Base-by-base conservation (phyloP, 495 filamentous ascomycete species). In the Pyrenula massariospora region DNA sequence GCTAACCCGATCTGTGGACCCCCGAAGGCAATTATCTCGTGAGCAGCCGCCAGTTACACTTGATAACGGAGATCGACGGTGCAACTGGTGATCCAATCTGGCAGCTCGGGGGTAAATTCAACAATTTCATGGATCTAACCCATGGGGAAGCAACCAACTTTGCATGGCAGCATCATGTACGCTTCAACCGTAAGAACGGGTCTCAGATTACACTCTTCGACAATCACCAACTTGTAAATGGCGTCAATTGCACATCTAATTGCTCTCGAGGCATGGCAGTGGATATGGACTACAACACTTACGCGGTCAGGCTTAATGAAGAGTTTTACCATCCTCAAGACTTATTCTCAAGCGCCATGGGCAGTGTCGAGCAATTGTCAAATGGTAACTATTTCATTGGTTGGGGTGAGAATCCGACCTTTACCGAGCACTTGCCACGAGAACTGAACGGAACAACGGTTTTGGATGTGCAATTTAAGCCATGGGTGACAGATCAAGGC, bases 351-450 rank as follows among this genome's bases (percentile, higher is more conserved):
- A 66, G 66, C 12, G 77, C 70, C 0, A 73, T 77, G 57, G 80
- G 80, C 11, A 73, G 72, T 12, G 59, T 72, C 20, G 72, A 80
- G 60, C 25, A 72, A 5, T 65, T 80, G 0, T 60, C 62, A 3
- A 71, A 68, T 54, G 77, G 72, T 0, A 75, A 77, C 58, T 68
- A 72, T 22, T 56, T 83, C 10, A 31, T 78, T 22, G 74, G 68
- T 11, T 82, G 77, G 60, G 80, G 79, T 1, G 65, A 66, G 52
- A 68, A 72, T 48, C 66, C 75, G 15, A 68, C 73, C 0, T 66
- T 79, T 58, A 76, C 75, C 1, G 79, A 83, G 57, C 77, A 71
- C 62, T 61, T 56, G 3, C 31, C 31, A 42, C 8, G 15, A 8
- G 31, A 15, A 42, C 15, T 42, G 31, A 15, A 42, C 8, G 31